These are phyloP conservation scores for Penicillium frequentans DNA, from an alignment of 2,329 filamentous ascomycete species.

Conservation along the genomic window DNA sequence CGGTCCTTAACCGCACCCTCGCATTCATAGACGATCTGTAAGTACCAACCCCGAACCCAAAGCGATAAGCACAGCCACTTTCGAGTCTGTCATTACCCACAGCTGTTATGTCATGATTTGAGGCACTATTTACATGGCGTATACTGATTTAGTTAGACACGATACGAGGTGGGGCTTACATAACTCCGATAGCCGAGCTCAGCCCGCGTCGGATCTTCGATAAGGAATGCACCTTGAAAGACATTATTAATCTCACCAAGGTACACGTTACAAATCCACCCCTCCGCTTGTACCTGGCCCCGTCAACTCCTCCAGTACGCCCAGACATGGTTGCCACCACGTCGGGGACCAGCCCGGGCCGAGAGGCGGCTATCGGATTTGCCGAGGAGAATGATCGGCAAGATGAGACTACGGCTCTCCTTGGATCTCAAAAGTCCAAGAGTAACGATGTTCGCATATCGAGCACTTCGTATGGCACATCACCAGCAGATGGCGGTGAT, in stretches of 20 bases:
- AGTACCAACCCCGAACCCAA: neutral
- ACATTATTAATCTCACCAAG: neutral
- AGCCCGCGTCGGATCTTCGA: neutral
- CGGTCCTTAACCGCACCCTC: no score
- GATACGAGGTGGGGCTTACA: neutral
- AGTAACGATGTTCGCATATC: neutral
- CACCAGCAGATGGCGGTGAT: neutral
- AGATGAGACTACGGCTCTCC: constrained; percentile 19
- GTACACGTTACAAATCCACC: neutral
- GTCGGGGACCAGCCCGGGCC: neutral
- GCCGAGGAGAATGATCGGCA: constrained; percentile 2
- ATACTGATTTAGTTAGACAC: neutral
- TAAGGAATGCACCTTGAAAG: neutral
- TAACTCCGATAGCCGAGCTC: neutral
- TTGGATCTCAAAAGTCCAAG: neutral
- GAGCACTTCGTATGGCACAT: neutral
- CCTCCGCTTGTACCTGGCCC: neutral
- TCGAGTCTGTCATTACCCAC: neutral
- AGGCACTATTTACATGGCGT: neutral
- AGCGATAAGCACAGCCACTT: neutral
- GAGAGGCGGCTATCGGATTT: neutral
- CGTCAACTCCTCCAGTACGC: neutral
- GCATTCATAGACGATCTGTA: no score
- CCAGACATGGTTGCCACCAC: constrained; percentile 5
- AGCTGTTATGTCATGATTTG: neutral